These are phyloP conservation scores for Colletotrichum plurivorum DNA, from an alignment of 2,329 filamentous ascomycete genomes.

Conservation along the genomic window DNA sequence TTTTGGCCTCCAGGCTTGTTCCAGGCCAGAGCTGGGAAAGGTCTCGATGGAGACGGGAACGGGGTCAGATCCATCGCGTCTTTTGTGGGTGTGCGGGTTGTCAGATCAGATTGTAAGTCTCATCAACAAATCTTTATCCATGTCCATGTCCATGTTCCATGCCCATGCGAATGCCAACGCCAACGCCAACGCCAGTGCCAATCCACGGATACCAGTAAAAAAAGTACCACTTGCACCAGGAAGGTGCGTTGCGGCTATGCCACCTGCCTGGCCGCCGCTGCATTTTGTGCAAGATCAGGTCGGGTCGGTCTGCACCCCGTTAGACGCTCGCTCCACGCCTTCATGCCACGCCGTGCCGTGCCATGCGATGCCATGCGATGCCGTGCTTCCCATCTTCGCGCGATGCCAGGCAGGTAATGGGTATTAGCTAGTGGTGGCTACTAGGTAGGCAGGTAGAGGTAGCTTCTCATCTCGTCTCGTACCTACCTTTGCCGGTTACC, in stretches of 20 bases:
- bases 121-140: background rate
- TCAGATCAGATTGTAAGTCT: slow-evolving; percentile 35
- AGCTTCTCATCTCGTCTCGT: slow-evolving; percentile 16
- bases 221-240: too few species aligned
- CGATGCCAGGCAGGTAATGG: background rate
- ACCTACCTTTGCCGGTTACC: background rate
- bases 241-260: background rate
- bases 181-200: too few species aligned
- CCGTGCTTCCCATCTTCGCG: slow-evolving; percentile 7
- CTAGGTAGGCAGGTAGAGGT: background rate
- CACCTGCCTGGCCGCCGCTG: background rate
- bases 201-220: too few species aligned
- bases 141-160: too few species aligned
- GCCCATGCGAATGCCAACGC: too few species aligned
- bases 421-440: too few species aligned
- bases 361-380: slow-evolving; percentile 7
- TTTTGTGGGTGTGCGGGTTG: slow-evolving; percentile 35
- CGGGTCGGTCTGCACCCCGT: background rate
- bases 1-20: background rate
- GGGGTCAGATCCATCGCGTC: slow-evolving; percentile 24
- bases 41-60: slow-evolving; percentile 30
- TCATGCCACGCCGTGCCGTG: background rate
- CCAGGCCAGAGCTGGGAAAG: slow-evolving; percentile 6
- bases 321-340: too few species aligned
- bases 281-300: slow-evolving; percentile 23